Evolutionary conservation across 257 asterid species (phyloP), one percentile per base, ranked within the genome.

Genomic region (Salvia rosmarinus): DNA sequence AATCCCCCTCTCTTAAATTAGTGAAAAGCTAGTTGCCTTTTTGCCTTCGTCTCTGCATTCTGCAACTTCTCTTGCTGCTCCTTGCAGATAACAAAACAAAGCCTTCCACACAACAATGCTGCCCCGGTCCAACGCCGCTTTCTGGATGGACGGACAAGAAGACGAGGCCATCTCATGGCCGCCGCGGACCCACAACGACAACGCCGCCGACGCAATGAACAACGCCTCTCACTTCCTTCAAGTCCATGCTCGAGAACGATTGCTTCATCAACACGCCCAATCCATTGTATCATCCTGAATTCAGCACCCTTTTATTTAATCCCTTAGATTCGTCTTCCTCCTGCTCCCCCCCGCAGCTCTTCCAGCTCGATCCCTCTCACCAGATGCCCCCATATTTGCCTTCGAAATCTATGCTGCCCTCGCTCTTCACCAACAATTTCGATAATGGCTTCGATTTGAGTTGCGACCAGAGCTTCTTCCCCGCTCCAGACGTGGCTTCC

Each of bases 181-280:
- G 79, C 82, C 75, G 49, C 72, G 55, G 3, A 0, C n/a, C 65
- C 65, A 67, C 42, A 50, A 28, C 50, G 70, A 81, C 4, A 51
- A 11, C 30, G 75, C 68, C 20, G 21, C 62, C 21, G 8, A 63
- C 4, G 58, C 72, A n/a, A 49, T 56, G 30, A 67, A 60, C 39
- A 83, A 80, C 79, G 68, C 83, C 3, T 79, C 73, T 77, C 54
- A 67, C 87, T 51, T 71, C 80, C 77, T 75, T 83, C 85, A 83
- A 65, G 74, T 76, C 88, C 77, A 77, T 83, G 80, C 88, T 83
- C 3, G 88, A 80, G 34, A 37, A 72, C 17, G 75, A 78, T 37
- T 78, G 74, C 51, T 80, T 80, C 80, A 60, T 65, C 19, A 73
- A 42, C 62, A 37, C 75, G 0, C 67, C 80, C 37, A 75, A 73